Evolutionary conservation across 2,329 filamentous ascomycete species (phyloP).

Genomic region (Tolypocladium pustulatum): DNA sequence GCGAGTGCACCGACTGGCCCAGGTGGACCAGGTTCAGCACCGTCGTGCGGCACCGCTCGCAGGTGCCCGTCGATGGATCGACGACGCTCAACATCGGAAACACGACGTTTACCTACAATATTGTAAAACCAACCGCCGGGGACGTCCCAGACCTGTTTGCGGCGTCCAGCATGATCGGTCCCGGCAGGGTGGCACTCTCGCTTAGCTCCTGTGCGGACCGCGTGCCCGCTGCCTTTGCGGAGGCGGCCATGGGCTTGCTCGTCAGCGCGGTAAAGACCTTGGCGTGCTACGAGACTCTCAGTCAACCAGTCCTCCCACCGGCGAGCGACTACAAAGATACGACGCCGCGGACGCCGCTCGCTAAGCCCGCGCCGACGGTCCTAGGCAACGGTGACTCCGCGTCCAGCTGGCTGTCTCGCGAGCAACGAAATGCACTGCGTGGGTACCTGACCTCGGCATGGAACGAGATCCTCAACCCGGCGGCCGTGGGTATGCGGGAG

Average conservation of each 20-base stretch:
- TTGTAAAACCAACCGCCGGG: conserved; percentile 27
- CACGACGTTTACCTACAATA: conserved; percentile 32
- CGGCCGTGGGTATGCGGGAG: conserved; percentile 26
- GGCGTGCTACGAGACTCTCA: conserved; percentile 32
- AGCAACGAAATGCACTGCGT: conserved; percentile 30
- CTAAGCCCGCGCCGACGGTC: conserved; percentile 3
- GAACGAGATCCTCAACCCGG: conserved; percentile 31
- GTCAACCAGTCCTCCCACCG: conserved; percentile 33
- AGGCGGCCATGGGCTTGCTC: conserved; percentile 33
- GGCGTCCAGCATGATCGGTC: conserved; percentile 25
- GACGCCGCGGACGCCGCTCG: conserved; percentile 31
- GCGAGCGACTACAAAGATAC: conserved; percentile 25
- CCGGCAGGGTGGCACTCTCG: conserved; percentile 28
- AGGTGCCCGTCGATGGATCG: conserved; percentile 19
- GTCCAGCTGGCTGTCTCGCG: conserved; percentile 21
- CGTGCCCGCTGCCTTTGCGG: conserved; percentile 28
- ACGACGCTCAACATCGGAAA: conserved; percentile 33
- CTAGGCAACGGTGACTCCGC: not conserved
- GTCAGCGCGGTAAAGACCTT: conserved; percentile 33
- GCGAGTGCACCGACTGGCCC: conserved; percentile 43
- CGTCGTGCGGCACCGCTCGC: conserved; percentile 37
- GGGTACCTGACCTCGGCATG: conserved; percentile 31
- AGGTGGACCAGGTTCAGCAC: conserved; percentile 44
- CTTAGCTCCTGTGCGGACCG: conserved; percentile 36
- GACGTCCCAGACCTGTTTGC: conserved; percentile 36